Percentiles rank a stretch among this genome's conserved stretches.
Evolutionary conservation across 2,329 filamentous ascomycete species (phyloP).

Genomic region (Scorias spongiosa): DNA sequence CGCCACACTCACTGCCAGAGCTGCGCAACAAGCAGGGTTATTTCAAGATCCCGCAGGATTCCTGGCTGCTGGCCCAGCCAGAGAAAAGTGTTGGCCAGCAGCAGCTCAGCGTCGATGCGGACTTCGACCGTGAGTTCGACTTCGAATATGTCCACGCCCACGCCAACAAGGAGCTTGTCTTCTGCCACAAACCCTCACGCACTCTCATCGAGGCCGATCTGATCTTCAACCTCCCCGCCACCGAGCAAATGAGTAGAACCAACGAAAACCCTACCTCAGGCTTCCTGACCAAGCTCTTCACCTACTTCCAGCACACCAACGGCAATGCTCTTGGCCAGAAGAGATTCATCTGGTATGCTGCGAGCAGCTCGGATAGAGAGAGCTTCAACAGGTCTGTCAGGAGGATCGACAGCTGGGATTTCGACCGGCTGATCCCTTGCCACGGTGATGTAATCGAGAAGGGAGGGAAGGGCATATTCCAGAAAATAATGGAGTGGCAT

Average conservation of each 20-base stretch:
- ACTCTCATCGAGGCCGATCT: conserved; percentile 82
- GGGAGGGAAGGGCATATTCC: conserved; percentile 58
- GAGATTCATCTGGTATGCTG: conserved; percentile 66
- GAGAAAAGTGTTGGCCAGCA: conserved; percentile 8
- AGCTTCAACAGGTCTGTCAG: conserved; percentile 56
- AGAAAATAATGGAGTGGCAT: conserved; percentile 74
- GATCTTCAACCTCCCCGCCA: conserved; percentile 77
- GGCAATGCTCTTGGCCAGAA: conserved; percentile 58
- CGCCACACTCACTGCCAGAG: conserved; percentile 66
- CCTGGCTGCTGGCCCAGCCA: conserved; percentile 39
- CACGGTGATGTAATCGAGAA: conserved; percentile 80
- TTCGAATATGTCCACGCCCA: conserved; percentile 69
- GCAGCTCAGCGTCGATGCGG: conserved; percentile 43
- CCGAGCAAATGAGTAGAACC: conserved; percentile 57
- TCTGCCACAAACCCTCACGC: conserved; percentile 63
- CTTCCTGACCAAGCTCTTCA: conserved; percentile 43
- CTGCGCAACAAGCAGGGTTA: conserved; percentile 45
- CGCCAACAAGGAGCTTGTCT: conserved; percentile 74
- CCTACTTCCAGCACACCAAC: conserved; percentile 42
- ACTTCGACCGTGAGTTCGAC: conserved; percentile 79
- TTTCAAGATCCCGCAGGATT: conserved; percentile 10
- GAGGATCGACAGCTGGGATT: conserved; percentile 66
- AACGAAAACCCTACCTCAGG: conserved; percentile 41
- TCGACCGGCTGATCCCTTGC: conserved; percentile 73
- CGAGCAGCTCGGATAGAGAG: conserved; percentile 44